These are phyloP conservation scores for Yamadazyma laniorum DNA, from an alignment of 805 yeast genomes.

Conservation along the genomic window DNA sequence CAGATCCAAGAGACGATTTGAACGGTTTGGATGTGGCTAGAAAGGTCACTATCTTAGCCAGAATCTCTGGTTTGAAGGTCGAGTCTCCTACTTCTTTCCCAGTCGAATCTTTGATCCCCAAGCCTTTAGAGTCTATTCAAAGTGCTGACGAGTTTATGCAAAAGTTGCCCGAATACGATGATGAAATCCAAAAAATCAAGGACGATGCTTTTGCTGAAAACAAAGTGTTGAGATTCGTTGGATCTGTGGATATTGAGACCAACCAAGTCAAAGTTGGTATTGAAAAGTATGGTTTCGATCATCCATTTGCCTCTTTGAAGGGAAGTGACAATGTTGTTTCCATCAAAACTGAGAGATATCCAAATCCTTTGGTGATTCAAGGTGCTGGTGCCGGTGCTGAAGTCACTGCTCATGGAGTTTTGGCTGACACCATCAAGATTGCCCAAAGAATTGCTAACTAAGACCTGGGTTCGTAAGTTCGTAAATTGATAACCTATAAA, in stretches of 20 bases:
- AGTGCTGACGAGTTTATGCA: constrained; percentile 77
- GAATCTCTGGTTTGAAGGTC: constrained; percentile 83
- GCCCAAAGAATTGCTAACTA: constrained; percentile 74
- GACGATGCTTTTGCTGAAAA: constrained; percentile 76
- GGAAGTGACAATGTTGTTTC: constrained; percentile 97
- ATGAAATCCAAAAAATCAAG: constrained; percentile 72
- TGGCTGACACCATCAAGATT: constrained; percentile 88
- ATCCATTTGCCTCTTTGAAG: constrained; percentile 92
- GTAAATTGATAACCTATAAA: too few species aligned
- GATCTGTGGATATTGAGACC: constrained; percentile 75
- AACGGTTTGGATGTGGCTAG: constrained; percentile 98
- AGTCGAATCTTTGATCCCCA: constrained; percentile 90
- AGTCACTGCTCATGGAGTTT: constrained; percentile 76
- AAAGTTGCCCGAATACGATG: constrained; percentile 80
- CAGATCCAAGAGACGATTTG: constrained; percentile 98
- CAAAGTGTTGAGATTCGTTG: constrained; percentile 92
- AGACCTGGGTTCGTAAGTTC: constrained; percentile 2
- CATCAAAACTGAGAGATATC: constrained; percentile 86
- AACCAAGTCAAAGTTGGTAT: constrained; percentile 80
- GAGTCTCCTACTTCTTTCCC: constrained; percentile 91
- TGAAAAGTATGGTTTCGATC: constrained; percentile 80
- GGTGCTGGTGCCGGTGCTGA: constrained; percentile 95
- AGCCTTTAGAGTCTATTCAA: constrained; percentile 68
- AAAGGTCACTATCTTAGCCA: constrained; percentile 93
- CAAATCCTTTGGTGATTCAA: constrained; percentile 90